A percentile compares a stretch with the other conserved stretches of the same genome.
These are phyloP conservation scores for Antarctomyces pellizariae DNA, from an alignment of 495 filamentous ascomycete species.

Conservation along the genomic window DNA sequence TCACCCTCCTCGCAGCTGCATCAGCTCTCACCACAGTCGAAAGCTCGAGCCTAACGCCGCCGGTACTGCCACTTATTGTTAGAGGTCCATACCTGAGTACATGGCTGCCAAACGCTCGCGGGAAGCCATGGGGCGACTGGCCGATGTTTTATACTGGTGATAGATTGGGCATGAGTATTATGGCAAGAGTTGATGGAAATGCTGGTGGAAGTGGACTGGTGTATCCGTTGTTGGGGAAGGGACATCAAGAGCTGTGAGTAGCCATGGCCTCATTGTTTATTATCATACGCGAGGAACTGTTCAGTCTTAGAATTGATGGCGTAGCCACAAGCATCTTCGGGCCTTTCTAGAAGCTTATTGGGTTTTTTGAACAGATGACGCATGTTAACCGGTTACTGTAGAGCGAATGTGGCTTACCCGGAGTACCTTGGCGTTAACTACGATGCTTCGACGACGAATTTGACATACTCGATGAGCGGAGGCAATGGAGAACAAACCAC, in stretches of 20 bases:
- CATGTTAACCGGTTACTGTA: no score
- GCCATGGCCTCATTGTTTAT: no score
- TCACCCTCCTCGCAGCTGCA: slow-evolving; percentile 14
- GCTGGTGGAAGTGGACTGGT: slow-evolving; percentile 11
- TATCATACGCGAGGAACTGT: no score
- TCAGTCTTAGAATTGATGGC: no score
- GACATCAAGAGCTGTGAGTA: no score
- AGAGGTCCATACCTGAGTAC: slow-evolving; percentile 83
- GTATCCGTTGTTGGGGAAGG: slow-evolving; percentile 68
- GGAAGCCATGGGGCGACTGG: slow-evolving; percentile 76
- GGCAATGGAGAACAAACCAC: slow-evolving; percentile 14
- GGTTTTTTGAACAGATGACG: no score
- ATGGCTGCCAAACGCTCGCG: slow-evolving; percentile 59
- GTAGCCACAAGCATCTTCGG: no score
- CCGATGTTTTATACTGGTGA: slow-evolving; percentile 87
- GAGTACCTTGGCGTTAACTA: slow-evolving; percentile 59
- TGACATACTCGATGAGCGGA: slow-evolving; percentile 51
- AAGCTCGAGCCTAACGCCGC: slow-evolving; percentile 39
- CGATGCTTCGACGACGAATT: slow-evolving; percentile 81
- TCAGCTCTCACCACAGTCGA: slow-evolving; percentile 15
- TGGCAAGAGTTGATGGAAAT: no score
- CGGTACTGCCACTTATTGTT: slow-evolving; percentile 69
- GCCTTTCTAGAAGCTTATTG: no score
- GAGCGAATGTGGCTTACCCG: slow-evolving; percentile 43
- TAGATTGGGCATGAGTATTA: no score